Percentiles rank a stretch among this genome's conserved stretches.
phyloP scores from a whole-genome alignment of 495 filamentous ascomycete species.

The Alectoria sarmentosa region DNA sequence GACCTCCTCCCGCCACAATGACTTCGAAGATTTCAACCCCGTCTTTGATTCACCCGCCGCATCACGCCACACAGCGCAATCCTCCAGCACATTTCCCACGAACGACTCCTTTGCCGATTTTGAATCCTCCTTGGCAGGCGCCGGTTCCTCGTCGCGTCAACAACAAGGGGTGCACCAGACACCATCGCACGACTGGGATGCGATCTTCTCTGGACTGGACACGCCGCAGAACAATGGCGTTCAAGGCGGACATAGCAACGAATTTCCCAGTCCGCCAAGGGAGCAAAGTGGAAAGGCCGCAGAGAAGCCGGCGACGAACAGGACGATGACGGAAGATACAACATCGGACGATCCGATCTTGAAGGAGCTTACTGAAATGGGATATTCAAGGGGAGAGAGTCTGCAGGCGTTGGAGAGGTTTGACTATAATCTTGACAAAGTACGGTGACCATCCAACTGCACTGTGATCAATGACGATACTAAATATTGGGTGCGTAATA shows the following conservation, averaged over 20 bases:
- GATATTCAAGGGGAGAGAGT: constrained; percentile 73
- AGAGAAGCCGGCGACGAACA: constrained; percentile 44
- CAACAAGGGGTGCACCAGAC: constrained; percentile 16
- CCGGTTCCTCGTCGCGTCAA: constrained; percentile 29
- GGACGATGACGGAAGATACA: constrained; percentile 65
- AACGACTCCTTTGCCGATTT: constrained; percentile 43
- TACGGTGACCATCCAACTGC: constrained; percentile 40
- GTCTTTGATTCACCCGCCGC: constrained; percentile 46
- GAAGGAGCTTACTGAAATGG: constrained; percentile 86
- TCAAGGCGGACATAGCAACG: not conserved
- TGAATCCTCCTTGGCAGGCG: constrained; percentile 33
- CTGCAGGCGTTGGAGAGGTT: constrained; percentile 83
- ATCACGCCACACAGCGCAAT: constrained; percentile 38
- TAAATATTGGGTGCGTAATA: constrained; percentile 16
- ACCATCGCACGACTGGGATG: constrained; percentile 80
- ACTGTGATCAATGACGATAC: not conserved
- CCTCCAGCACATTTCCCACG: constrained; percentile 22
- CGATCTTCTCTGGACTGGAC: constrained; percentile 80
- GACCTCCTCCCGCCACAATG: constrained; percentile 23
- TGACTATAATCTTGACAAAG: constrained; percentile 93
- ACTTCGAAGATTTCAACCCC: constrained; percentile 57
- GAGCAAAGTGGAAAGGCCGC: constrained; percentile 22
- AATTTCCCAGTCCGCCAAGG: not conserved
- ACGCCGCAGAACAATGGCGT: constrained; percentile 32
- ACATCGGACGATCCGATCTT: constrained; percentile 87